Base-by-base conservation (phyloP, 345 rosid genomes). In the Camelina neglecta region DNA sequence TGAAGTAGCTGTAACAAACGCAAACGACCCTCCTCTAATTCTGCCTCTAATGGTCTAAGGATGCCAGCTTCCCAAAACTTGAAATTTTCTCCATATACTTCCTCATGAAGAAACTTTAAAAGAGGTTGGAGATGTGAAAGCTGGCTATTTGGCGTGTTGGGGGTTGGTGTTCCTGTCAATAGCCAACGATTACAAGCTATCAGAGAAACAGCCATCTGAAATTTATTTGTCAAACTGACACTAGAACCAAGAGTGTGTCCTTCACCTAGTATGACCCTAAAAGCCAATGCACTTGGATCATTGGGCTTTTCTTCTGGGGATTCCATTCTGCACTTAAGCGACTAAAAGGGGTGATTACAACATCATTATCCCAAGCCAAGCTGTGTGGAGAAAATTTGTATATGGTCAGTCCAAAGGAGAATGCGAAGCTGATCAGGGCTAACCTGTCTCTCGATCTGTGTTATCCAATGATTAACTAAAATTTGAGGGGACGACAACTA, bases 221-320 rank as follows among this genome's bases (percentile, higher is more conserved):
- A 83, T 76, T 92, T 95, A 78, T 92, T 95, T 61, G 99, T 92
- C 91, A 92, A 80, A 83, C 72, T 87, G 68, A 95, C 84, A 82
- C 97, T 92, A 65, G 97, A 90, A 66, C 99, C 99, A 73, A 95
- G 96, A 72, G 97, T 95, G 83, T 95, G 97, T 68, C 99, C 99
- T 82, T 95, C 99, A 76, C 92, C 99, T 83, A 95, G 72, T 60
- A 95, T 86, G 80, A 92, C 77, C 83, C 97, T 88, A n/a, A n/a
- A 64, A 88, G 92, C 97, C 97, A 95, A 85, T 95, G 99, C 61
- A 95, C 97, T 79, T 92, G 91, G 88, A 83, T 84, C 86, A 95
- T 78, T 65, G 91, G 92, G 79, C 99, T 95, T 77, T 80, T 85
- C 83, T 90, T 90, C 60, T 65, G 86, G 51, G 84, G 88, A 35